These are phyloP conservation scores for Taxillus chinensis DNA, from an alignment of 164 flowering plant species.

Conservation along the genomic window DNA sequence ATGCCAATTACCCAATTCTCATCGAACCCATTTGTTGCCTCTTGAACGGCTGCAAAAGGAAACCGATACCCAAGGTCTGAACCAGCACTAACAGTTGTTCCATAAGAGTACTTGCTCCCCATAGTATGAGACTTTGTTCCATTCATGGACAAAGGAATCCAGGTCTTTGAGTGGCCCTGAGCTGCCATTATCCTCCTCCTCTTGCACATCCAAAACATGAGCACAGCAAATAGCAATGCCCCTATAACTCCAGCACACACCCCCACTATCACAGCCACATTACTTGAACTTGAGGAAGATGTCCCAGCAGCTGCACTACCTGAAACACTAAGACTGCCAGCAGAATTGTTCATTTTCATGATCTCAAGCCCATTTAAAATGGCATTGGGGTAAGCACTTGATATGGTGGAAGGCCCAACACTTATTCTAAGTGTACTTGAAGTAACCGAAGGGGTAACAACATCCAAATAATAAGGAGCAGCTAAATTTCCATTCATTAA, in stretches of 20 bases:
- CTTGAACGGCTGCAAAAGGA: constrained; percentile 53
- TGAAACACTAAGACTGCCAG: constrained; percentile 27
- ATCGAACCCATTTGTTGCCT: constrained; percentile 71
- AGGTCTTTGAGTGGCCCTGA: constrained; percentile 37
- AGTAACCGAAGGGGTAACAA: constrained; percentile 17
- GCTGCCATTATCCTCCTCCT: constrained; percentile 13
- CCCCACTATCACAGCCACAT: constrained; percentile 34
- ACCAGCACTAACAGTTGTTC: constrained; percentile 19
- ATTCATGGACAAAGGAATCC: constrained; percentile 44
- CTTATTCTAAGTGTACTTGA: constrained; percentile 28
- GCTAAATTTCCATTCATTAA: constrained; percentile 21
- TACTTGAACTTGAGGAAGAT: constrained; percentile 12
- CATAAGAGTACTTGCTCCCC: constrained; percentile 59
- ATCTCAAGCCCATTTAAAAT: constrained; percentile 63
- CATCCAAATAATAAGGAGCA: constrained; percentile 44
- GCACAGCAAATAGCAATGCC: constrained; percentile 19
- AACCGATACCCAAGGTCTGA: constrained; percentile 42
- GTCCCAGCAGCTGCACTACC: constrained; percentile 6
- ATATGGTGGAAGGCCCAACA: constrained; percentile 31
- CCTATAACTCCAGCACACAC: constrained; percentile 21
- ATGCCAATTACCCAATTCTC: constrained; percentile 72
- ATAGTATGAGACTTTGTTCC: constrained; percentile 40
- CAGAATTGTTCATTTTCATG: constrained; percentile 48
- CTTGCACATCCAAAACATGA: constrained; percentile 22
- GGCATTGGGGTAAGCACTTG: constrained; percentile 31